Evolutionary conservation across 2,329 filamentous ascomycete species (phyloP), one percentile per base, ranked within the genome.

Genomic region (Chaetothyriales sp.): DNA sequence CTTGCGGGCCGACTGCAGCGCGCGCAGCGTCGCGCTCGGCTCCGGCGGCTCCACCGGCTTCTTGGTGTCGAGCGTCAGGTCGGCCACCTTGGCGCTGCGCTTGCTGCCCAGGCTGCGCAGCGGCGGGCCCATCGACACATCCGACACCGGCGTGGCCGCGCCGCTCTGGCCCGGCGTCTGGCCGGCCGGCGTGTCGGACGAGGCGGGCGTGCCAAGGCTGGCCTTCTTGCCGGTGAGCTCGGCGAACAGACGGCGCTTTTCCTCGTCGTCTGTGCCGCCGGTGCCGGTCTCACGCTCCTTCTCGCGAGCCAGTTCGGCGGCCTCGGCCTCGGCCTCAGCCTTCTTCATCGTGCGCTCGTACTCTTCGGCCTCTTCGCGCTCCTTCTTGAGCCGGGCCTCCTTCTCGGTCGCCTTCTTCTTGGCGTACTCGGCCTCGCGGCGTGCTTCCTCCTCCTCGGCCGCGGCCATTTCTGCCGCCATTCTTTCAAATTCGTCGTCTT

Each of bases 11-110:
- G 89, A 90, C 72, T 92, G 90, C 56, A 98, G 78, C 7, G 90
- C 86, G 69, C 94, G 89, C 66, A 98, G 84, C 56, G 89, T 90
- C 54, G 92, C 88, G 58, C 88, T 97, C 15, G 90, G 90, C 69
- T 95, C 89, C 50, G 88, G 82, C 50, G 90, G 85, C 72, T 98
- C 90, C 20, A 95, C 80, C 40, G 85, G 75, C 71, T 89, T 94
- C 61, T 82, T 88, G 57, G 85, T 94, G 51, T 89, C 80, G 56
- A 97, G 77, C 70, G 95, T 95, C 59, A 98, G 82, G 45, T 87
- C 84, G 54, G 85, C 82, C 48, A 92, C 90, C 76, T 95, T 95
- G 54, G 74, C 64, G 19, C 76, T 64, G 19, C 76, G 80, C 69
- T 88, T 89, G 61, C 81, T 75, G 52, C 73, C 72, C 45, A 77